phyloP scores from a whole-genome alignment of 495 filamentous ascomycete species.

The Podospora pseudocomata region DNA sequence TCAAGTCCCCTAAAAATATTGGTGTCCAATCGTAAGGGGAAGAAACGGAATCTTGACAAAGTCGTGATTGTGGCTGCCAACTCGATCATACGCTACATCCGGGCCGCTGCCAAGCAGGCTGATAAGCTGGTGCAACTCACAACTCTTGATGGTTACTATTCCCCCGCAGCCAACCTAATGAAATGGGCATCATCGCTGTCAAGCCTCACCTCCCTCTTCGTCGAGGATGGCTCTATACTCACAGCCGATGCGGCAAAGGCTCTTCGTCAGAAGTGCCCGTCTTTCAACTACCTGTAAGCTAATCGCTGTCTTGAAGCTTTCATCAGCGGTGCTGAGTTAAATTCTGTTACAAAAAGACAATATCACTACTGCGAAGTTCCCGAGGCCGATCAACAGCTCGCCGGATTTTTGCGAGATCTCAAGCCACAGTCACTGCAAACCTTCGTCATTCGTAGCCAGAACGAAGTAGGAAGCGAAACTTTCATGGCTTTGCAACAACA shows the following conservation, averaged over 20 bases:
- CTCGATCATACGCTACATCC: slow-evolving; percentile 35
- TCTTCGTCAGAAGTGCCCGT: slow-evolving; percentile 56
- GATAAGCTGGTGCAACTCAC: slow-evolving; percentile 38
- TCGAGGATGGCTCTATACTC: slow-evolving; percentile 58
- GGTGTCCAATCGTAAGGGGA: slow-evolving; percentile 14
- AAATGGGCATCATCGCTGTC: slow-evolving; percentile 38
- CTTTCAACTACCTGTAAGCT: slow-evolving; percentile 51
- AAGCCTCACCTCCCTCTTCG: slow-evolving; percentile 43
- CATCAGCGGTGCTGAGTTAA: background rate
- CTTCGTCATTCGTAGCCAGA: slow-evolving; percentile 55
- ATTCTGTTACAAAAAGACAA: slow-evolving; percentile 17
- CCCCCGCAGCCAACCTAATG: slow-evolving; percentile 29
- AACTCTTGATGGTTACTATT: slow-evolving; percentile 36
- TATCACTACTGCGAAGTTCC: slow-evolving; percentile 46
- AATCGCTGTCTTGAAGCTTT: background rate
- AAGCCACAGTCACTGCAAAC: slow-evolving; percentile 54
- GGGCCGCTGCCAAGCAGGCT: slow-evolving; percentile 30
- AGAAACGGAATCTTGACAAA: slow-evolving; percentile 17
- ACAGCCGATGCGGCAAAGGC: slow-evolving; percentile 46
- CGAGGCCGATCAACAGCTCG: slow-evolving; percentile 52
- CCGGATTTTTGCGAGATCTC: slow-evolving; percentile 56
- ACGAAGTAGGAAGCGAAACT: slow-evolving; percentile 50
- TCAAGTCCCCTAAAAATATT: slow-evolving; percentile 12
- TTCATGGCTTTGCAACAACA: slow-evolving; percentile 59
- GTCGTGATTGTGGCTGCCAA: slow-evolving; percentile 29